These are phyloP conservation scores for Alternaria rosae DNA, from an alignment of 2,329 filamentous ascomycete species.

Conservation along the genomic window DNA sequence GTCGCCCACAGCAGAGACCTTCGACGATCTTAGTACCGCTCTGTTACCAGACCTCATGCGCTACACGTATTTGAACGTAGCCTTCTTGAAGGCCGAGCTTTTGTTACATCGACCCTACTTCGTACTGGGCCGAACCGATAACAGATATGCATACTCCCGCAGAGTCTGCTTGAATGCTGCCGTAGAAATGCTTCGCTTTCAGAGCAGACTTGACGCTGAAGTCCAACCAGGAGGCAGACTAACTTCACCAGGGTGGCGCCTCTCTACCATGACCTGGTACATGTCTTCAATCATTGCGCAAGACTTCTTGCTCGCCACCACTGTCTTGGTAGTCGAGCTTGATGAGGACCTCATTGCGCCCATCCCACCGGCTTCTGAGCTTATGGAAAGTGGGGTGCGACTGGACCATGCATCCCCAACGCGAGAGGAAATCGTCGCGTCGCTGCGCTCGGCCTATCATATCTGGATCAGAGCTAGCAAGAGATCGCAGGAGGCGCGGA, in stretches of 20 bases:
- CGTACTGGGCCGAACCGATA: conserved; percentile 45
- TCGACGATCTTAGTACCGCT: conserved; percentile 20
- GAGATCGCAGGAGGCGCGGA: conserved; percentile 42
- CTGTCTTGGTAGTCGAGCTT: conserved; percentile 56
- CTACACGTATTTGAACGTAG: conserved; percentile 39
- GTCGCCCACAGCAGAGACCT: conserved; percentile 18
- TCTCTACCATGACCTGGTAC: conserved; percentile 55
- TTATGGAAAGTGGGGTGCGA: conserved; percentile 14
- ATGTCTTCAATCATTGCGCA: conserved; percentile 54
- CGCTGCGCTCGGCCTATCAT: conserved; percentile 29
- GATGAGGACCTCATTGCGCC: conserved; percentile 37
- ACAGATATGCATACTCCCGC: conserved; percentile 52
- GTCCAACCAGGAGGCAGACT: conserved; percentile 50
- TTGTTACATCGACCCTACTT: conserved; percentile 50
- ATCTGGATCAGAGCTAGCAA: conserved; percentile 37
- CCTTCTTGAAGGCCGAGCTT: conserved; percentile 44
- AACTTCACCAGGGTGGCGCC: conserved; percentile 32
- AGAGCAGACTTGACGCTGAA: conserved; percentile 54
- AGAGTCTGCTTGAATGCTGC: conserved; percentile 56
- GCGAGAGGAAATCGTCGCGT: conserved; percentile 33
- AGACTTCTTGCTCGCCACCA: conserved; percentile 59
- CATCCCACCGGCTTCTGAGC: conserved; percentile 5
- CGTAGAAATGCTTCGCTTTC: conserved; percentile 53
- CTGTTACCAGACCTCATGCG: conserved; percentile 31
- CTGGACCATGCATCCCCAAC: conserved; percentile 33